These are phyloP conservation scores for Ogataea minuta DNA, from an alignment of 805 yeast species.

Conservation along the genomic window DNA sequence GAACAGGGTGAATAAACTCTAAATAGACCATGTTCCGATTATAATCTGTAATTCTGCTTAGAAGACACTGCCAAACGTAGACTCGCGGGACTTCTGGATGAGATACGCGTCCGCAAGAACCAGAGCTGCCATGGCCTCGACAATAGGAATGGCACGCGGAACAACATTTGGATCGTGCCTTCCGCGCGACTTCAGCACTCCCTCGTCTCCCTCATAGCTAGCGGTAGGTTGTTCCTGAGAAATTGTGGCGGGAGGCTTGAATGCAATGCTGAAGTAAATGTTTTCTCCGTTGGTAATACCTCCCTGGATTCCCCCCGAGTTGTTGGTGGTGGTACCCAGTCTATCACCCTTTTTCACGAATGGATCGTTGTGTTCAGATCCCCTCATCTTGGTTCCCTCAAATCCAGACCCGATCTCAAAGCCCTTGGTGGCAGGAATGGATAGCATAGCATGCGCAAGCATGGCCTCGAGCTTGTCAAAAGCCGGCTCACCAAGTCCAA, in stretches of 20 bases:
- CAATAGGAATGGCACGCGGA: constrained; percentile 98
- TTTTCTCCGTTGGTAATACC: constrained; percentile 96
- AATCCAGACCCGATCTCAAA: constrained; percentile 98
- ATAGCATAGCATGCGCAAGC: constrained; percentile 96
- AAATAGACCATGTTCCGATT: too few species aligned
- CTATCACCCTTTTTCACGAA: constrained; percentile 61
- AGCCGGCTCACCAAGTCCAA: constrained; percentile 97
- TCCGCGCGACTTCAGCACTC: constrained; percentile 91
- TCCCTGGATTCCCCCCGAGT: constrained; percentile 97
- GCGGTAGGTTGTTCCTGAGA: constrained; percentile 89
- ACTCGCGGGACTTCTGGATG: constrained; percentile 83
- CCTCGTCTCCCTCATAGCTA: constrained; percentile 83
- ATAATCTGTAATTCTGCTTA: constrained; percentile 9
- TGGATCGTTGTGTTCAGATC: constrained; percentile 91
- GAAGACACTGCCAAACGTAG: constrained; percentile 37
- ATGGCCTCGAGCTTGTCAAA: constrained; percentile 95
- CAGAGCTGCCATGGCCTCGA: constrained; percentile 97
- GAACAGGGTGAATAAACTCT: constrained; percentile 9
- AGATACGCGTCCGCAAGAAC: constrained; percentile 83
- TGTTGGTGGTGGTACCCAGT: constrained; percentile 84
- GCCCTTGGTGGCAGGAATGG: constrained; percentile 97
- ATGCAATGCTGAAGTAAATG: constrained; percentile 91
- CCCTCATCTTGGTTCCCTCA: constrained; percentile 83
- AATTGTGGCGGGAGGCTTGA: constrained; percentile 97
- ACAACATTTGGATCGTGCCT: constrained; percentile 99